A percentile compares a stretch with the other conserved stretches of the same genome.
Evolutionary conservation across 441 rosid genomes (phyloP).

Genomic region (Gossypium davidsonii): DNA sequence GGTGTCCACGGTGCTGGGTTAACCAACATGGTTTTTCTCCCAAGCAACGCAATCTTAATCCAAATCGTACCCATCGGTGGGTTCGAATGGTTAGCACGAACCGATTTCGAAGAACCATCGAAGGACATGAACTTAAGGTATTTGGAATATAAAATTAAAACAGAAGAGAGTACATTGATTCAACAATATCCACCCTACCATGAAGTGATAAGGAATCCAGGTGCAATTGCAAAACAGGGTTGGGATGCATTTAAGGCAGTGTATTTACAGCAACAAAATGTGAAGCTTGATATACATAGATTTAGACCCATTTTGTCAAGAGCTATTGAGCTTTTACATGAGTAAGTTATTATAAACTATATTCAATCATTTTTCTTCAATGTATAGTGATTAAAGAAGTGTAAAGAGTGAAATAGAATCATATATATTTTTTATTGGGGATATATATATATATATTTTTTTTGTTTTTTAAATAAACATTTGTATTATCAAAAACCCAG

Average conservation of each 20-base stretch:
- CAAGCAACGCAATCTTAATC: slow-evolving; percentile 55
- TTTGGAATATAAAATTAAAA: slow-evolving; percentile 49
- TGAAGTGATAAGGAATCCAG: slow-evolving; percentile 44
- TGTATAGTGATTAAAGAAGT: neutral
- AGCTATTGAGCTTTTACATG: slow-evolving; percentile 40
- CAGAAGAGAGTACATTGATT: slow-evolving; percentile 53
- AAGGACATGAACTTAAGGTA: slow-evolving; percentile 57
- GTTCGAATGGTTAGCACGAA: slow-evolving; percentile 51
- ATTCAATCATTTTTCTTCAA: neutral
- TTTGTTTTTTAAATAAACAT: too few species aligned
- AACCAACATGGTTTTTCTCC: slow-evolving; percentile 72
- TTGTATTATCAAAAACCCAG: too few species aligned
- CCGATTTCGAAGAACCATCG: slow-evolving; percentile 43
- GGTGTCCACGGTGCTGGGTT: slow-evolving; percentile 88
- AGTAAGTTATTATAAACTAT: neutral
- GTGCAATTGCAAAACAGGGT: slow-evolving; percentile 33
- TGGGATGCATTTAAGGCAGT: slow-evolving; percentile 49
- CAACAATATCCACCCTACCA: slow-evolving; percentile 40
- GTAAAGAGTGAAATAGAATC: too few species aligned
- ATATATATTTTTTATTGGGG: too few species aligned
- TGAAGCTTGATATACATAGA: slow-evolving; percentile 48
- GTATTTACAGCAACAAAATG: slow-evolving; percentile 63
- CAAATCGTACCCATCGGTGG: slow-evolving; percentile 62
- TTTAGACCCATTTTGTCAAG: slow-evolving; percentile 45
- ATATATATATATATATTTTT: too few species aligned